Evolutionary conservation across 495 filamentous ascomycete genomes (phyloP), one percentile per base, ranked within the genome.

Genomic region (Monascus purpureus): DNA sequence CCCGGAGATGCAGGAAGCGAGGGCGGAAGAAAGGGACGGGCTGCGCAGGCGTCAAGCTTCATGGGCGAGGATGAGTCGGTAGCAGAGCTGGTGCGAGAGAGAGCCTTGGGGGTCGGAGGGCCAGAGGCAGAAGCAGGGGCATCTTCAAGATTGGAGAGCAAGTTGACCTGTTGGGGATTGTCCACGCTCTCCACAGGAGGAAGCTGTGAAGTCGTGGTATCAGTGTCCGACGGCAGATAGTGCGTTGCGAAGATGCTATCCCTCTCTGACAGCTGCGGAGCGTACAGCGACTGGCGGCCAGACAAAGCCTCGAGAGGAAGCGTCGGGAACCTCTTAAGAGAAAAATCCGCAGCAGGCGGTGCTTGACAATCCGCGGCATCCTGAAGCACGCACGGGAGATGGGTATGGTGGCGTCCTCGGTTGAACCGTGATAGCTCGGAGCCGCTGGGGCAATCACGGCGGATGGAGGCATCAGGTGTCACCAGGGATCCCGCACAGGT

Each of bases 231-330:
- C 25, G 55, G 56, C 0, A 66, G 50, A 43, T 75, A 76, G 37
- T 72, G 65, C 1, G 71, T 74, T 26, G 73, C 72, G 42, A 75
- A 75, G 48, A 76, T 76, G 47, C 67, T 72, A 36, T 77, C 73
- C 33, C 73, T 50, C 42, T 77, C 72, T 8, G 69, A 70, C 42
- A 76, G 49, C 48, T 70, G 70, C 17, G 69, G 70, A 28, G 40
- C 50, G 22, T 65, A 45, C 17, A 48, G 45, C 23, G 35, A 32
- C 37, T 47, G 44, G 16, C 42, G 46, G 32, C 44, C 47, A 40
- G 49, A 37, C 17, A 38, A 33, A 23, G 38, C 42, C 26, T 57
- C 55, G 26, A 45, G 29, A 8, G 55, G 52, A 33, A 34, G 37
- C 18, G 49, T 55, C 7, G 45, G 36, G 15, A 52, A 36, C 41